Evolutionary conservation across 345 rosid species (phyloP), one percentile per base, ranked within the genome.

Genomic region (Citrus inodora): DNA sequence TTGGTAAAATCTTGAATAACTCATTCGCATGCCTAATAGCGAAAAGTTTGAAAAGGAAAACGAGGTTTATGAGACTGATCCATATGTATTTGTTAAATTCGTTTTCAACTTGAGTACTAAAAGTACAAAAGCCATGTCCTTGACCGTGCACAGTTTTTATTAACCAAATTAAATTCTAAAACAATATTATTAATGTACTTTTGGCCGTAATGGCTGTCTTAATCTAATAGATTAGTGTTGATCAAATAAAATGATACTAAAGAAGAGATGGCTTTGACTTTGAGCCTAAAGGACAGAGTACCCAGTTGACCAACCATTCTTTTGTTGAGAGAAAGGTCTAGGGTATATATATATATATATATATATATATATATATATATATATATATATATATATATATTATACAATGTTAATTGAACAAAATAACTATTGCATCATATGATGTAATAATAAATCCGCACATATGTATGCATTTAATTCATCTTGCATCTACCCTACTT

Each of bases 71-170:
- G 24, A 25, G 61, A 38, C n/a, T 6, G 33, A 16, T 65, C 33
- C 7, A 21, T 19, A 64, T 42, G 4, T 46, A 46, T 46, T 13
- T 46, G 6, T 19, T 32, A 25, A n/a, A 24, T 61, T 19, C 35
- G 7, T 17, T 60, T 58, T 25, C 1, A 38, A 76, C 28, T 10
- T 38, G n/a, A 70, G 13, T n/a, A 33, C 24, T 38, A 30, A 27
- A 70, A 64, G 79, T 65, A 51, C 71, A 70, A 74, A 30, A 74
- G 16, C 38, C 33, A 56, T 74, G 74, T 70, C 62, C 60, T 74
- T 70, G 63, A 27, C 2, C 21, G 14, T 35, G 32, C 48, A 37
- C 13, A 32, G 27, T 46, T 4, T 37, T 30, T 48, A 25, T 61
- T 63, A 51, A 37, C 40, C 25, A 37, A 73, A 61, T 24, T 56